A percentile compares a stretch with the other conserved stretches of the same genome.
phyloP scores from a whole-genome alignment of 1,139 yeast species.

The Meyerozyma elateridarum region DNA sequence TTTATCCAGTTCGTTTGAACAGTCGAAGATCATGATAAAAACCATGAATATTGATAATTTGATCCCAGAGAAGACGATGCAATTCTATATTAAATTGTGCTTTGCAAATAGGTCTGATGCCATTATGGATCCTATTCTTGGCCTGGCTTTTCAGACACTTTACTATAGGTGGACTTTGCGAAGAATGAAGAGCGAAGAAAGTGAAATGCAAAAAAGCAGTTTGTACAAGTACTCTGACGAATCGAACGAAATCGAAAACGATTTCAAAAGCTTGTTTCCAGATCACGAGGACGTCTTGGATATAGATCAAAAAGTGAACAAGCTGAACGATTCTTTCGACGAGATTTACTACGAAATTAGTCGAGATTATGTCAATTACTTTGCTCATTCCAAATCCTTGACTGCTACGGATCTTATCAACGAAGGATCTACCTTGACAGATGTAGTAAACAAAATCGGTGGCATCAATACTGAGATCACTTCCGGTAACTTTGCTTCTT shows the following conservation, averaged over 20 bases:
- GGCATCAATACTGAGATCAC: slow-evolving; percentile 21
- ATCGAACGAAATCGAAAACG: slow-evolving; percentile 64
- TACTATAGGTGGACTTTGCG: slow-evolving; percentile 81
- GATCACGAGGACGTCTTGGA: slow-evolving; percentile 71
- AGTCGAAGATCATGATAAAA: too few relatives aligned
- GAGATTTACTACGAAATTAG: slow-evolving; percentile 28
- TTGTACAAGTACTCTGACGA: slow-evolving; percentile 62
- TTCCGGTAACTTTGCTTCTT: slow-evolving; percentile 37
- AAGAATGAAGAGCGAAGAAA: slow-evolving; percentile 60
- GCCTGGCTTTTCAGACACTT: slow-evolving; percentile 49
- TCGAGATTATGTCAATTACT: slow-evolving; percentile 25
- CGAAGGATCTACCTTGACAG: slow-evolving; percentile 39
- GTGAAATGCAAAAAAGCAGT: slow-evolving; percentile 54
- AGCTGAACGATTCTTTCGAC: slow-evolving; percentile 21
- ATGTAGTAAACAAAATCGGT: slow-evolving; percentile 17
- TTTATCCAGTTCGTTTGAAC: slow-evolving; percentile 9
- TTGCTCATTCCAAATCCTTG: slow-evolving; percentile 12
- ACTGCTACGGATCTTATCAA: slow-evolving; percentile 27
- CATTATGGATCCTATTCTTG: slow-evolving; percentile 21
- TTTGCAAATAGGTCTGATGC: slow-evolving; percentile 21
- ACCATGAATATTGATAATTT: slow-evolving; percentile 35
- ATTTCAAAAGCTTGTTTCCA: slow-evolving; percentile 75
- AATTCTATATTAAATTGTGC: slow-evolving; percentile 36
- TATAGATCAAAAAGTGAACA: slow-evolving; percentile 24
- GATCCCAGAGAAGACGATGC: slow-evolving; percentile 44